A percentile compares a stretch with the other conserved stretches of the same genome.
Conservation (phyloP, 495 filamentous ascomycete genomes). For the Neurospora intermedia region DNA sequence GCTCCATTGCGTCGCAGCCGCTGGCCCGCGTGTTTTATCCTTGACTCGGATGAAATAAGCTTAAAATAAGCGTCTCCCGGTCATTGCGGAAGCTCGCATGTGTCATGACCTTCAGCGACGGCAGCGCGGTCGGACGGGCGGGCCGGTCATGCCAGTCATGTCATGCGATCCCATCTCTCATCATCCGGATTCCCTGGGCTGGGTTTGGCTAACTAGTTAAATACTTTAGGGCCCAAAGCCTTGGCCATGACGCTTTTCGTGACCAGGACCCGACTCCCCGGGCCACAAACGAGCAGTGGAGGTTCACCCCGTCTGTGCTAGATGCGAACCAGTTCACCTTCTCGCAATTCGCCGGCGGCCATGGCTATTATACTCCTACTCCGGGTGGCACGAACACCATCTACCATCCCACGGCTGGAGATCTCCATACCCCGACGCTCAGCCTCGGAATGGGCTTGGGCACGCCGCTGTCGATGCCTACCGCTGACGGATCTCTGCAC, state of each 20-base stretch:
- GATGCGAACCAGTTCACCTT: slow-evolving; percentile 79
- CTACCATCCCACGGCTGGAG: slow-evolving; percentile 76
- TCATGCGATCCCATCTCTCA: neutral
- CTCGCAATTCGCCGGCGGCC: slow-evolving; percentile 55
- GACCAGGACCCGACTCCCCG: slow-evolving; percentile 72
- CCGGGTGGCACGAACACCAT: slow-evolving; percentile 72
- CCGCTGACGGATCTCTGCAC: slow-evolving; percentile 48
- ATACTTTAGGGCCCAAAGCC: slow-evolving; percentile 22
- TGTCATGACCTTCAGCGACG: neutral
- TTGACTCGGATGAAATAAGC: neutral
- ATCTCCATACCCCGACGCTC: slow-evolving; percentile 78
- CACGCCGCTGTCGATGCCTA: slow-evolving; percentile 76
- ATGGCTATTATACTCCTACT: slow-evolving; percentile 84
- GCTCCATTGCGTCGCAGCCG: neutral
- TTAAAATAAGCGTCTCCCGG: neutral
- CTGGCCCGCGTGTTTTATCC: neutral
- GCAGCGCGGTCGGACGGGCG: neutral
- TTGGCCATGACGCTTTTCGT: slow-evolving; percentile 47
- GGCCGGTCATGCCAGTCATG: neutral
- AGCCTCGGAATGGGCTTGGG: slow-evolving; percentile 50
- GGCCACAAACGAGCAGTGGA: slow-evolving; percentile 63
- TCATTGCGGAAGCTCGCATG: neutral
- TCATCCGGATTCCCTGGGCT: neutral
- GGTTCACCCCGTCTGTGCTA: slow-evolving; percentile 78
- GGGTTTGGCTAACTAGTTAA: slow-evolving; percentile 2